phyloP scores from a whole-genome alignment of 805 yeast genomes.

The Pichia membranifaciens region DNA sequence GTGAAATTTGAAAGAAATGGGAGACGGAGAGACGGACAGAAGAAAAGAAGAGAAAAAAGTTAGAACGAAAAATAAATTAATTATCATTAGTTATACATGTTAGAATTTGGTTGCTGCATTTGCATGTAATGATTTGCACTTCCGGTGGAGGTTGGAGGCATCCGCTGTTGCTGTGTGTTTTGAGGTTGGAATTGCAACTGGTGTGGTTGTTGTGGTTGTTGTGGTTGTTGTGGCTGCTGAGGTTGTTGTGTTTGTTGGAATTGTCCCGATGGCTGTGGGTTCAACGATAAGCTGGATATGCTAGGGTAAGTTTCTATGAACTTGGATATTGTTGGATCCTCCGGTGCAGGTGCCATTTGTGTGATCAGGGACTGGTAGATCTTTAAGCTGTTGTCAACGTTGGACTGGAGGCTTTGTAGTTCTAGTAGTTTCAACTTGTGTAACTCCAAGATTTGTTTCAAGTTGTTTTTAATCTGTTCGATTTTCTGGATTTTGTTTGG shows the following conservation, averaged over 20 bases:
- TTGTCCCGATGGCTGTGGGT: constrained; percentile 1
- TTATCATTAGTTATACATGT: constrained; percentile 7
- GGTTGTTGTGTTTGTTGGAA: background rate
- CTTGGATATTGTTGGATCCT: constrained; percentile 10
- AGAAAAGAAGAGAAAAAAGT: background rate
- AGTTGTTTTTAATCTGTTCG: constrained; percentile 64
- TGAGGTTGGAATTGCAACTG: constrained; percentile 2
- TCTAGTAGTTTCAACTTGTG: constrained; percentile 76
- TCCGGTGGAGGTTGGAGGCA: constrained; percentile 13
- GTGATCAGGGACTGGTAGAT: constrained; percentile 55
- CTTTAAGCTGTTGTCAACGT: constrained; percentile 61
- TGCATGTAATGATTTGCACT: constrained; percentile 10
- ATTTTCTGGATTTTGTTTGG: constrained; percentile 68
- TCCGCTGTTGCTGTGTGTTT: background rate
- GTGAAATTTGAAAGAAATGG: background rate
- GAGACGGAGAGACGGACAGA: background rate
- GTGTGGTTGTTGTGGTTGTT: background rate
- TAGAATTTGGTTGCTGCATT: constrained; percentile 4
- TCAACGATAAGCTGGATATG: constrained; percentile 11
- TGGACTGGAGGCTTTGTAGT: constrained; percentile 60
- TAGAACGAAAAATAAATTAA: background rate
- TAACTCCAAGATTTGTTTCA: constrained; percentile 71
- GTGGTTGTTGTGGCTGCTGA: background rate
- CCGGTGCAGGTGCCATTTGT: constrained; percentile 16
- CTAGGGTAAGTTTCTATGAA: constrained; percentile 14